Percentiles rank a stretch among this genome's conserved stretches.
Evolutionary conservation across 2,329 filamentous ascomycete genomes (phyloP).

Genomic region (Exophiala sp.): DNA sequence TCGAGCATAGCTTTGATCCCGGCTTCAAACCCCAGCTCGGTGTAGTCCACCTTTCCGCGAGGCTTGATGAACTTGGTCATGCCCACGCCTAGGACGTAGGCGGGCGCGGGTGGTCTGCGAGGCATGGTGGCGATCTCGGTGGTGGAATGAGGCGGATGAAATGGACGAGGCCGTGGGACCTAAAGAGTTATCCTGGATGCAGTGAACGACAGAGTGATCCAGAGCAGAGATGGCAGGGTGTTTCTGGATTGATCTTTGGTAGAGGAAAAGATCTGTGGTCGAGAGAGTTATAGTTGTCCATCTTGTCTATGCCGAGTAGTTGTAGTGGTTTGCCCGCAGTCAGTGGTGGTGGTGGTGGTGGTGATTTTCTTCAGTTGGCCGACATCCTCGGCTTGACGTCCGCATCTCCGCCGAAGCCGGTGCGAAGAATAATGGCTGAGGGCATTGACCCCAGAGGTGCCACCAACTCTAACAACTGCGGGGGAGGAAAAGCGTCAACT

Average conservation of each 20-base stretch:
- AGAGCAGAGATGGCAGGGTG: too few relatives aligned
- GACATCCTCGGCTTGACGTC: constrained; percentile 6
- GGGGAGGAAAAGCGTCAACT: too few relatives aligned
- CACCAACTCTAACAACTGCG: too few relatives aligned
- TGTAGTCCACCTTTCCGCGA: constrained; percentile 32
- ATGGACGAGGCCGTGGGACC: neutral
- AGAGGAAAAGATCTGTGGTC: neutral
- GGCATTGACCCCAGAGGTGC: too few relatives aligned
- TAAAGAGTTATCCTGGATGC: neutral
- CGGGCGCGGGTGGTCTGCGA: constrained; percentile 49
- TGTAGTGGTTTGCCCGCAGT: neutral
- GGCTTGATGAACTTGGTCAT: constrained; percentile 91
- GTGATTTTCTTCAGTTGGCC: neutral
- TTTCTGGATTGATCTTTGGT: too few relatives aligned
- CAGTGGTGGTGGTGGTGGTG: neutral
- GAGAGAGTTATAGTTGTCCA: neutral
- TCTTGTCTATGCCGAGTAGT: neutral
- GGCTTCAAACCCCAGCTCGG: constrained; percentile 33
- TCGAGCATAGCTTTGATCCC: constrained; percentile 47
- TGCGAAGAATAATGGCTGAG: too few relatives aligned
- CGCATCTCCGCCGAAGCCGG: neutral
- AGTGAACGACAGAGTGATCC: neutral
- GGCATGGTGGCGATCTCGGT: constrained; percentile 39
- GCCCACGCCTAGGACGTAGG: constrained; percentile 92
- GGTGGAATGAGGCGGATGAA: constrained; percentile 25